Evolutionary conservation across 257 asterid species (phyloP).

Genomic region (Perilla frutescens): DNA sequence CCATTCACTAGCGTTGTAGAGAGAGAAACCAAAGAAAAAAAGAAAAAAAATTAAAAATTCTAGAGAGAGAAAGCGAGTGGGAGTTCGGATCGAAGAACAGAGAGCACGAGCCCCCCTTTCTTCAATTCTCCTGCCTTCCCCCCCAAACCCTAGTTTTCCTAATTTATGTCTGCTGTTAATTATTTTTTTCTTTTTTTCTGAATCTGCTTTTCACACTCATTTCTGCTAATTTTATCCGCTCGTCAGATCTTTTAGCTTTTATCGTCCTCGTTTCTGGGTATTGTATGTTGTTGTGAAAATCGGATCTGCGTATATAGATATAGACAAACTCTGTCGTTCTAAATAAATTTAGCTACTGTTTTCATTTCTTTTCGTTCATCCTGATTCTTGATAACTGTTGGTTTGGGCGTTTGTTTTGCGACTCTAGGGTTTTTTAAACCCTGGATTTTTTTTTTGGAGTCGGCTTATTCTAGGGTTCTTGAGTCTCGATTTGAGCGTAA

Average conservation of each 20-base stretch:
- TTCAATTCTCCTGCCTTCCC: conserved; percentile 27
- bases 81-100: conserved; percentile 52
- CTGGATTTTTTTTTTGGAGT: conserved; percentile 37
- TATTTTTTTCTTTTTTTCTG: background rate
- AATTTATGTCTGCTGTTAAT: background rate
- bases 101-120: conserved; percentile 31
- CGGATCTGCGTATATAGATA: conserved; percentile 36
- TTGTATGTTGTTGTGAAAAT: conserved; percentile 25
- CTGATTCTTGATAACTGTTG: conserved; percentile 12
- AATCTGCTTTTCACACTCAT: conserved; percentile 8
- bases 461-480: conserved; percentile 43
- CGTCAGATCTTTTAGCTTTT: conserved; percentile 19
- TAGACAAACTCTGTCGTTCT: conserved; percentile 21
- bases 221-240: conserved; percentile 23
- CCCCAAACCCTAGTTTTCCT: conserved; percentile 54
- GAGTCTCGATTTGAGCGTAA: conserved; percentile 37
- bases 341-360: conserved; percentile 41
- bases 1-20: conserved; percentile 36
- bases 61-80: conserved; percentile 56
- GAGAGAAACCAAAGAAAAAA: conserved; percentile 35
- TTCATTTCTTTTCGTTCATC: background rate
- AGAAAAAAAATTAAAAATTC: conserved; percentile 3
- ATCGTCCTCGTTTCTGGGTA: conserved; percentile 15
- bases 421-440: conserved; percentile 56
- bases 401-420: conserved; percentile 27